Evolutionary conservation across 2,329 filamentous ascomycete genomes (phyloP), one percentile per base, ranked within the genome.

Genomic region (Septoria linicola): DNA sequence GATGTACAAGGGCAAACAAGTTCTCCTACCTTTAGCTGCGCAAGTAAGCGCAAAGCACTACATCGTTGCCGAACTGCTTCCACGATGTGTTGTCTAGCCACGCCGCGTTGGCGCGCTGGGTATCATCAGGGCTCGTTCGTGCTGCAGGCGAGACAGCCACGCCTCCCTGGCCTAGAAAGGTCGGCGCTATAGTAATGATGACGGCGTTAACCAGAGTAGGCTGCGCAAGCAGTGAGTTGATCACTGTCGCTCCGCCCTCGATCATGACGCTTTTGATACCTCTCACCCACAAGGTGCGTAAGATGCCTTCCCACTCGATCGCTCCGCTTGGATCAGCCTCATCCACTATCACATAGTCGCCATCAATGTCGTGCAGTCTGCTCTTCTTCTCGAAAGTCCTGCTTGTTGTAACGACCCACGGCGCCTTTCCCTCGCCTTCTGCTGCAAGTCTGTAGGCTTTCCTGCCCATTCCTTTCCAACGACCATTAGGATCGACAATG

Each of bases 181-280:
- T 89, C 7, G 92, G 92, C 2, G 92, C 90, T 63, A 96, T 83
- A 0, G 92, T 96, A 51, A 96, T 78, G 62, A 97, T 87, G 41
- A 96, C 84, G 2, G 85, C 85, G 65, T 89, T 80, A 35, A 95
- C 76, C 7, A 90, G 72, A 21, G 74, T 73, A 2, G 80, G 76
- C 32, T 79, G 75, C 16, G 53, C 50, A n/a, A 97, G 76, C 14
- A 97, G 72, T 31, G 86, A 81, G 66, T 93, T 95, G 66, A 97
- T 89, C 27, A 96, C 83, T 8, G 77, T 75, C 0, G 81, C 91
- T 8, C 92, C 92, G 0, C 92, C 92, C 69, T 97, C 92, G 41
- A 97, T 79, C 92, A 96, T 96, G 51, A 96, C 76, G 66, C 89
- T 96, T 45, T 72, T 70, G 37, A 96, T 72, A 1, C 83, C 83